Percentiles rank a stretch among this genome's conserved stretches.
Conservation (phyloP, 2,329 filamentous ascomycete genomes). For the Stagonosporopsis chrysanthemi region DNA sequence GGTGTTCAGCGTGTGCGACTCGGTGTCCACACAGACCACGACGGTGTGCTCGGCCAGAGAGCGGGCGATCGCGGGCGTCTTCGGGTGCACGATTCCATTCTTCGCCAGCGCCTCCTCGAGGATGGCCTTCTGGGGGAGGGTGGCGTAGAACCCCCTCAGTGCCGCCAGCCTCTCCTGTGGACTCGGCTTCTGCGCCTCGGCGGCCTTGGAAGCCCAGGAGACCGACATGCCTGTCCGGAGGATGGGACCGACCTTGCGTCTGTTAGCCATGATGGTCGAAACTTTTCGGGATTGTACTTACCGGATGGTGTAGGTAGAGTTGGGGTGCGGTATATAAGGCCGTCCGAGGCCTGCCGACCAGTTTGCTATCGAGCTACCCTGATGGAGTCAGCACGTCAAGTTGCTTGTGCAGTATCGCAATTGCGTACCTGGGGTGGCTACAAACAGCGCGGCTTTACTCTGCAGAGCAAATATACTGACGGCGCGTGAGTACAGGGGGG, state of each 20-base stretch:
- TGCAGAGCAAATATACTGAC: too few species aligned
- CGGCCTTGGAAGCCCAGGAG: background rate
- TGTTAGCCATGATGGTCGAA: background rate
- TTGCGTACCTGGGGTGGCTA: too few species aligned
- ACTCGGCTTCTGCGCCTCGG: background rate
- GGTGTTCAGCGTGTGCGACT: slow-evolving; percentile 32
- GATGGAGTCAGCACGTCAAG: too few species aligned
- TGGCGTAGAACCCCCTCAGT: background rate
- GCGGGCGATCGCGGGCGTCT: background rate
- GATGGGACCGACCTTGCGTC: background rate
- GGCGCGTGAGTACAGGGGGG: too few species aligned
- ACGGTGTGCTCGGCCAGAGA: slow-evolving; percentile 23
- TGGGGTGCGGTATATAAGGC: too few species aligned
- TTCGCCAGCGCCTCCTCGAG: background rate
- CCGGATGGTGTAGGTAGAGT: too few species aligned
- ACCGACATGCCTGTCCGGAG: background rate
- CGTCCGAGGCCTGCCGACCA: too few species aligned
- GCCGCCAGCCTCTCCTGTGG: background rate
- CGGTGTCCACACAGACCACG: slow-evolving; percentile 33
- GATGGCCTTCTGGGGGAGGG: background rate
- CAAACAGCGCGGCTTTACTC: too few species aligned
- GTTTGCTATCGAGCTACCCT: too few species aligned
- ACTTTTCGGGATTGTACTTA: too few species aligned
- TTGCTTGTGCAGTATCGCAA: too few species aligned
- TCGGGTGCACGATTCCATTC: background rate